Base-by-base conservation (phyloP, 768 basidiomycete genomes). In the Mrakia gelida region DNA sequence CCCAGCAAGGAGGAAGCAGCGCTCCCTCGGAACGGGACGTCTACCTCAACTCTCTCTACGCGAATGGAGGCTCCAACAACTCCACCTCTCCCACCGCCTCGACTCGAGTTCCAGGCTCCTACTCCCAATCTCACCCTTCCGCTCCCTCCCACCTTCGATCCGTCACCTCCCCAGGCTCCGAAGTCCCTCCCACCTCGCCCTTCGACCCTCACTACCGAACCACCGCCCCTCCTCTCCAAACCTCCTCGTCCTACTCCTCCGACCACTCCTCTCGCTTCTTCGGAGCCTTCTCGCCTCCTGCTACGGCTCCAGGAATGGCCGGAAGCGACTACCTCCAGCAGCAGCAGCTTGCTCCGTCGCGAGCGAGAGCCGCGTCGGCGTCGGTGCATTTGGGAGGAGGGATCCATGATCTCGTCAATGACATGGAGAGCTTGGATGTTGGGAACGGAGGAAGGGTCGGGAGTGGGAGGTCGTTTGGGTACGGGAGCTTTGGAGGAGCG, bases 301-400 rank as follows among this genome's bases (percentile, higher is more conserved):
- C 63, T 23, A 78, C 77, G 30, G 77, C 77, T 21, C 77, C 77
- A 3, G 71, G 71, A 11, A 68, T 75, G 45, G 41, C 54, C 15
- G 43, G 65, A 30, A 9, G 32, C 28, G 77, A 78, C 68, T 78
- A 78, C 73, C 77, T 78, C 2, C 77, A 78, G 73, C 77, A 78
- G 54, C 71, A 74, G 65, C 73, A 78, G 52, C 63, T 74, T 28
- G 32, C 73, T 8, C 70, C 77, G 0, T 54, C 71, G 2, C 52
- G 77, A 32, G 56, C 73, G 4, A 63, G 77, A 59, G 77, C 77
- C 2, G 77, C 77, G 21, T 78, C 77, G 0, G 77, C 73, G 49
- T 78, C 77, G 54, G 71, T 75, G n/a, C 73, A 75, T 52, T 30
- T 26, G 13, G 67, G 77, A 10, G 65, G 77, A 11, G 54, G 34